Base-by-base conservation (phyloP, 345 rosid genomes). In the Moricandia arvensis region DNA sequence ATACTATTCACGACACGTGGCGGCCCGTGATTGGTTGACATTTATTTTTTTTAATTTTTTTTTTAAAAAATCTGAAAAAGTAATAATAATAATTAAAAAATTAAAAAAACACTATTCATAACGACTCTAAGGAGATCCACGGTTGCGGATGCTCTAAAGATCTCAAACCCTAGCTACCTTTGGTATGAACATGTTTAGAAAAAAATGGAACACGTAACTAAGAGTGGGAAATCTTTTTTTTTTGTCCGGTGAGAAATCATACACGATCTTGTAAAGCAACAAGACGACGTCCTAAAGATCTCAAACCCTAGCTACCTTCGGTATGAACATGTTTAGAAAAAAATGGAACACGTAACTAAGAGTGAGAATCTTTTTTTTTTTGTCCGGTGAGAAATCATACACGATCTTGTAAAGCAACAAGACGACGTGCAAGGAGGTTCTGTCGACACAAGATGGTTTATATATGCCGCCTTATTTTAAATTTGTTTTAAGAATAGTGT, bases 381-480 rank as follows among this genome's bases (percentile, higher is more conserved):
- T n/a, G n/a, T n/a, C n/a, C n/a, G n/a, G n/a, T 18, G 13, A 59
- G 68, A 59, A 45, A 59, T 75, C 6, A 12, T 12, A 5, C 62
- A 75, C 57, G 31, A 59, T 37, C 10, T 0, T 54, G 3, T 61
- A 63, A 38, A 34, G 59, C 74, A n/a, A n/a, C n/a, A n/a, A n/a
- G n/a, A n/a, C n/a, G n/a, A n/a, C n/a, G n/a, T n/a, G n/a, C n/a
- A n/a, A n/a, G n/a, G n/a, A n/a, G n/a, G n/a, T n/a, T n/a, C 11
- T 68, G 57, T 68, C 68, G 74, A 61, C 69, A 68, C 11, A 75
- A 51, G 33, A 62, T 76, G 12, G 27, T 5, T 76, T 47, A 7
- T 41, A 41, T 41, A 41, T 41, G 47, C 47, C n/a, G 5, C 3
- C 47, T 11, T 41, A 41, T 12, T 41, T 41, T 12, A 5, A 41